phyloP scores from a whole-genome alignment of 257 asterid species.

The Coffea canephora region DNA sequence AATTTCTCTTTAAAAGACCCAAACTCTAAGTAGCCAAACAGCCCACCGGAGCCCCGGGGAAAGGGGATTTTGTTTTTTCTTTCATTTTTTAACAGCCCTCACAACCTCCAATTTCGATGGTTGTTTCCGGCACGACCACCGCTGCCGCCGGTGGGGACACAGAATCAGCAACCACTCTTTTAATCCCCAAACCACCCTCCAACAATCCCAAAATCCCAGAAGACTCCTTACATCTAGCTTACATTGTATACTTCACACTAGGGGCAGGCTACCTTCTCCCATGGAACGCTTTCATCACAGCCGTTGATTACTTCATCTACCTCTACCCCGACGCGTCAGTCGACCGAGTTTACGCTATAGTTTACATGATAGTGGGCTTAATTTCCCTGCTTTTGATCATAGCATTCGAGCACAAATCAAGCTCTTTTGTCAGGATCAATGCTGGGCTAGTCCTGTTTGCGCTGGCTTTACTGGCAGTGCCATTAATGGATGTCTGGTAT shows the following conservation, averaged over 20 bases:
- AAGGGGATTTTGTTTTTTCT: no score
- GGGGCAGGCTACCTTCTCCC: conserved; percentile 86
- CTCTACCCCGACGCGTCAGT: conserved; percentile 81
- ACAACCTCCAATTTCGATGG: conserved; percentile 12
- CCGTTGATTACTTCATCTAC: conserved; percentile 87
- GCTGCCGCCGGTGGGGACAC: conserved; percentile 31
- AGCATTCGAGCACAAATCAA: conserved; percentile 62
- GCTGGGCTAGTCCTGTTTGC: conserved; percentile 56
- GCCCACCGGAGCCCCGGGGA: background rate
- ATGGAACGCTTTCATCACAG: conserved; percentile 97
- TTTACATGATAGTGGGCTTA: conserved; percentile 65
- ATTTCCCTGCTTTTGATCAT: conserved; percentile 44
- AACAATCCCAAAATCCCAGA: conserved; percentile 44
- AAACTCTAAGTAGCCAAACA: background rate
- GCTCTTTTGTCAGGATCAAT: conserved; percentile 56
- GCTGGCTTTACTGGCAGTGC: conserved; percentile 62
- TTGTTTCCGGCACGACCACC: conserved; percentile 13
- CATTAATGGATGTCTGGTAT: conserved; percentile 65
- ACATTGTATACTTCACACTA: conserved; percentile 74
- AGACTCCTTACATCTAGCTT: conserved; percentile 75
- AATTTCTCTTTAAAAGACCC: no score
- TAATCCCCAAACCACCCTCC: conserved; percentile 31
- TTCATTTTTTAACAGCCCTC: background rate
- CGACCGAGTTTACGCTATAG: conserved; percentile 70
- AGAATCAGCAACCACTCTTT: conserved; percentile 42